These are phyloP conservation scores for Penicillium paneum DNA, from an alignment of 2,329 filamentous ascomycete species.

Conservation along the genomic window DNA sequence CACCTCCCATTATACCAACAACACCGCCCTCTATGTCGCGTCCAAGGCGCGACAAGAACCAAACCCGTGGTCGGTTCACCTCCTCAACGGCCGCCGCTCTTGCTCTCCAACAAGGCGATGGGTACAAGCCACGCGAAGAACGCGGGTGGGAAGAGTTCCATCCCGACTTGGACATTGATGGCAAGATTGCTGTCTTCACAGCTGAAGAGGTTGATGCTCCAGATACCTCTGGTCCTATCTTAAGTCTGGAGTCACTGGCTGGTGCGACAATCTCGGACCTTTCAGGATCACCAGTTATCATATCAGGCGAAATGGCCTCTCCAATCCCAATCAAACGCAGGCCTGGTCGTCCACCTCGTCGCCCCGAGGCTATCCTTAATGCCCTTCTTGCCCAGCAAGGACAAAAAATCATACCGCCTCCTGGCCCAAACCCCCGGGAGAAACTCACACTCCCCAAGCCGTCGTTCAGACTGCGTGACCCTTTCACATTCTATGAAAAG, in stretches of 20 bases:
- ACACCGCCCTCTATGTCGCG: constrained; percentile 40
- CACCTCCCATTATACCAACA: constrained; percentile 29
- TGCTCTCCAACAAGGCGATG: constrained; percentile 85
- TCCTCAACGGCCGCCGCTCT: constrained; percentile 82
- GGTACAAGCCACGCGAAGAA: constrained; percentile 96
- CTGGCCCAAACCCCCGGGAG: constrained; percentile 50
- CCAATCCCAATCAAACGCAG: constrained; percentile 54
- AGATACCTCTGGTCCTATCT: constrained; percentile 49
- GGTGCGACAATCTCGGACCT: constrained; percentile 24
- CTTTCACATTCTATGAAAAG: constrained; percentile 61
- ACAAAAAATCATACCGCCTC: constrained; percentile 50
- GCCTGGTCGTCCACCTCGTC: constrained; percentile 63
- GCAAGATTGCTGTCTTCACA: constrained; percentile 71
- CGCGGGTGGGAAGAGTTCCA: constrained; percentile 98
- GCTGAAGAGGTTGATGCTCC: constrained; percentile 83
- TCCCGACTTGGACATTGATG: constrained; percentile 86
- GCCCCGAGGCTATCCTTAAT: constrained; percentile 59
- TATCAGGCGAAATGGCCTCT: constrained; percentile 34
- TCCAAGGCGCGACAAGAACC: constrained; percentile 42
- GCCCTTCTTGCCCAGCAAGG: constrained; percentile 58
- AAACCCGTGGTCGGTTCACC: constrained; percentile 66
- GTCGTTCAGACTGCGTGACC: constrained; percentile 47
- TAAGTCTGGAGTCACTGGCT: constrained; percentile 30
- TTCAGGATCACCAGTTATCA: constrained; percentile 45
- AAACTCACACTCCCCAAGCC: constrained; percentile 50